These are phyloP conservation scores for Silene coronaria DNA, from an alignment of 179 eudicot species.

Conservation along the genomic window DNA sequence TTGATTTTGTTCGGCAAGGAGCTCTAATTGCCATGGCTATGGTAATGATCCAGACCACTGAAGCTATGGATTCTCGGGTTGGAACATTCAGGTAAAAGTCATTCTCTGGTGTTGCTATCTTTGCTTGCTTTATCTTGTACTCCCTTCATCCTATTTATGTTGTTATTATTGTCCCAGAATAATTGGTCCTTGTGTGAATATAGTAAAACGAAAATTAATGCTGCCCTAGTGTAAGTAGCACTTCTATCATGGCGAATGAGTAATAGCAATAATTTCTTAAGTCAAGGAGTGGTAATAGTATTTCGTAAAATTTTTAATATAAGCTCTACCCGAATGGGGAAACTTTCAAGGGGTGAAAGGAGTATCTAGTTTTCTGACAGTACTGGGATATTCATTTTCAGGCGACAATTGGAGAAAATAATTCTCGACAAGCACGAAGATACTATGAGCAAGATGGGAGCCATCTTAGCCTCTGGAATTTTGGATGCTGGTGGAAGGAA, in stretches of 20 bases:
- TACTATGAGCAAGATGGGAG: slow-evolving; percentile 99
- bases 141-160: not conserved
- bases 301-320: no score
- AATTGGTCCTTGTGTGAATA: no score
- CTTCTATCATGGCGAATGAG: no score
- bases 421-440: slow-evolving; percentile 98
- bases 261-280: not conserved
- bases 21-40: slow-evolving; percentile 98
- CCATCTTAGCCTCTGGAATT: slow-evolving; percentile 92
- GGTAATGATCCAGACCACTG: slow-evolving; percentile 92
- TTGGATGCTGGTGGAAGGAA: slow-evolving; percentile 98
- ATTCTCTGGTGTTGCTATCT: slow-evolving; percentile 4
- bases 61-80: slow-evolving; percentile 91
- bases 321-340: not conserved
- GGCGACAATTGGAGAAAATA: slow-evolving; percentile 95
- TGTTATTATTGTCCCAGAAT: no score
- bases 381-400: slow-evolving; percentile 18
- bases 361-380: not conserved
- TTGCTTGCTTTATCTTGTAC: not conserved
- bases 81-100: slow-evolving; percentile 72
- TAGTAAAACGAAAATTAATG: no score
- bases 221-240: no score
- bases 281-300: not conserved
- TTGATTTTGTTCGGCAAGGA: slow-evolving; percentile 98
- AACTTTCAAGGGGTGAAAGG: not conserved